Percentiles rank a stretch among this genome's conserved stretches.
phyloP scores from a whole-genome alignment of 139 green algal genomes.

The Gonium pectorale region DNA sequence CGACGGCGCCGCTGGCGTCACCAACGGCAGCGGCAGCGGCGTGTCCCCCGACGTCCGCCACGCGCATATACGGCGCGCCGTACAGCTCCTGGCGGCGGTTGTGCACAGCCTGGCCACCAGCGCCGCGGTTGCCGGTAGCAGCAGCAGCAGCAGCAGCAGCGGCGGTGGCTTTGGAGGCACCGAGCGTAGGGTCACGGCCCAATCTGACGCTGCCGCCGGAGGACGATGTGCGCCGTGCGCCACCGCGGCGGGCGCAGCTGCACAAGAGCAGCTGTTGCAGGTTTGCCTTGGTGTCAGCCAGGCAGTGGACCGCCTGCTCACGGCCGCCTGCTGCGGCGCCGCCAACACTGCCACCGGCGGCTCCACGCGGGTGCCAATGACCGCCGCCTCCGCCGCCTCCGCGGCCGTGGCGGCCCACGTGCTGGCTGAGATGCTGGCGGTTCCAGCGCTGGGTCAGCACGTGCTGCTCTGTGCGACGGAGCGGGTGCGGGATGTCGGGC shows the following conservation, averaged over 20 bases:
- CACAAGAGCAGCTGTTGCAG: constrained; percentile 3
- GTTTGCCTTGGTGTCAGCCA: neutral
- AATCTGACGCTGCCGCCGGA: neutral
- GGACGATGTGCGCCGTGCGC: neutral
- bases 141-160: neutral
- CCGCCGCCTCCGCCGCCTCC: neutral
- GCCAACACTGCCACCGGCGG: neutral
- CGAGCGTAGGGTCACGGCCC: no score
- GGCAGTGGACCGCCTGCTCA: neutral
- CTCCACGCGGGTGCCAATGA: neutral
- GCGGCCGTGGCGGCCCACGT: neutral
- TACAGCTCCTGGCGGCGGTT: constrained; percentile 25
- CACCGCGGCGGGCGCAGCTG: neutral
- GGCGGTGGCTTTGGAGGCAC: neutral
- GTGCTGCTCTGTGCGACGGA: constrained; percentile 23
- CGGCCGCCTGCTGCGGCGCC: neutral
- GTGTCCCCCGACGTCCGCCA: neutral
- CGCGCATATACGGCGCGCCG: neutral
- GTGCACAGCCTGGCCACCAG: neutral
- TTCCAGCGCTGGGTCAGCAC: constrained; percentile 15
- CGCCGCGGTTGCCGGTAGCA: neutral
- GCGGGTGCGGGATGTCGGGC: neutral
- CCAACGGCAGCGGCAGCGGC: neutral
- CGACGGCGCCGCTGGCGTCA: neutral
- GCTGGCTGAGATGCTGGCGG: neutral